These are phyloP conservation scores for Talaromyces liani DNA, from an alignment of 495 filamentous ascomycete species.

Conservation along the genomic window DNA sequence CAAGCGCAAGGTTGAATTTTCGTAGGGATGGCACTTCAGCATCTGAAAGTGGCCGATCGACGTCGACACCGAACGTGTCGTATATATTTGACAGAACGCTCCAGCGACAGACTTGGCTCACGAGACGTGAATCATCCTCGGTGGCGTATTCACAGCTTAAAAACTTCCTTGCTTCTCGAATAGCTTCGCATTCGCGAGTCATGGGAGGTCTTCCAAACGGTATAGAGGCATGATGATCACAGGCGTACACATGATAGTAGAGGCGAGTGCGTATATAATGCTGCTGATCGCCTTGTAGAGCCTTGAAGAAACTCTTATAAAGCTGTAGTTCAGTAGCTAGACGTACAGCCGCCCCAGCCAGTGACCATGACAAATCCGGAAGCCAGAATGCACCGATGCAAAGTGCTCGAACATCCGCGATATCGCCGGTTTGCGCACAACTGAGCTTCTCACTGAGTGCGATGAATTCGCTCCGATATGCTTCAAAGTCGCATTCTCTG, in stretches of 20 bases:
- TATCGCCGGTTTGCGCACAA: neutral
- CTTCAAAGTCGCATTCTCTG: neutral
- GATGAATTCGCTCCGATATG: constrained; percentile 4
- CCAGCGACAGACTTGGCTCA: constrained; percentile 22
- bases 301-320: constrained; percentile 1
- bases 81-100: constrained; percentile 15
- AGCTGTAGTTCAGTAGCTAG: constrained; percentile 14
- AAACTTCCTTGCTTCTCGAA: constrained; percentile 1
- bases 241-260: neutral
- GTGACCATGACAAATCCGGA: constrained; percentile 8
- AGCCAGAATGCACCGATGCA: constrained; percentile 14
- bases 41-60: constrained; percentile 13
- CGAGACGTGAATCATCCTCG: constrained; percentile 13
- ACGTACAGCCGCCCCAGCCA: constrained; percentile 9
- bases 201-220: neutral
- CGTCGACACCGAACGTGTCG: constrained; percentile 20
- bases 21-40: constrained; percentile 6
- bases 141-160: constrained; percentile 5
- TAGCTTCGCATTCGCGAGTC: constrained; percentile 10
- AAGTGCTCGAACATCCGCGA: constrained; percentile 11
- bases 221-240: neutral
- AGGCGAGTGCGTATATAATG: neutral
- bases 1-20: constrained; percentile 10
- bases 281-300: neutral
- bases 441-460: neutral